Evolutionary conservation across 2,329 filamentous ascomycete species (phyloP), one percentile per base, ranked within the genome.

Genomic region (Lizonia empirigonia): DNA sequence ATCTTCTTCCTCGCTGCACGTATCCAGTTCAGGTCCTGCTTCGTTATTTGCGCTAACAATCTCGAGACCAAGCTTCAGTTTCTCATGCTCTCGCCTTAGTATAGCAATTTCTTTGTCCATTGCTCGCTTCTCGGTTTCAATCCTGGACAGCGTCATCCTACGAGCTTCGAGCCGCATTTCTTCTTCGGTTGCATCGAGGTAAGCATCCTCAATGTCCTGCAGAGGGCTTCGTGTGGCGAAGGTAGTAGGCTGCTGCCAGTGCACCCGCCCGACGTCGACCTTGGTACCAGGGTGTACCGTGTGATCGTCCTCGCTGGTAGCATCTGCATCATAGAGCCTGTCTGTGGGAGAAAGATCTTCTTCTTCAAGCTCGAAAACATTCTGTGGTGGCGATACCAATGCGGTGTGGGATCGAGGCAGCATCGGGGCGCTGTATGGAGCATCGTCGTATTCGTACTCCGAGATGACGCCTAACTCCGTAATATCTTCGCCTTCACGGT

Each of bases 201-300:
- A 60, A n/a, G 36, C 50, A 34, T 60, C 44, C 47, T 69, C 66
- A 2, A 59, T 18, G 1, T 19, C 45, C 33, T 68, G 65, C 13
- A 68, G 47, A 15, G 64, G 64, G 29, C 65, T 56, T 13, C 56
- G 58, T 7, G 47, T 19, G 9, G 44, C 44, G 1, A 61, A 10
- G 1, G 10, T 12, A 2, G 20, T 19, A 5, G 53, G 34, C 7
- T 38, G 20, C n/a, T 60, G 46, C 18, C 27, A 23, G 10, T 32
- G 33, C 4, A 29, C 16, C 7, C 32, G 32, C 5, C 48, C 41
- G 8, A 49, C 3, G 2, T 52, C n/a, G 13, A 59, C 23, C 10
- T 49, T 50, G 8, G 35, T 44, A 7, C 47, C 47, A 22, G 45
- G 41, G n/a, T 58, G 45, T 7, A 39, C 29, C 2, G 8, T 8